phyloP scores from a whole-genome alignment of 768 basidiomycete species.

The Coprinellus micaceus region DNA sequence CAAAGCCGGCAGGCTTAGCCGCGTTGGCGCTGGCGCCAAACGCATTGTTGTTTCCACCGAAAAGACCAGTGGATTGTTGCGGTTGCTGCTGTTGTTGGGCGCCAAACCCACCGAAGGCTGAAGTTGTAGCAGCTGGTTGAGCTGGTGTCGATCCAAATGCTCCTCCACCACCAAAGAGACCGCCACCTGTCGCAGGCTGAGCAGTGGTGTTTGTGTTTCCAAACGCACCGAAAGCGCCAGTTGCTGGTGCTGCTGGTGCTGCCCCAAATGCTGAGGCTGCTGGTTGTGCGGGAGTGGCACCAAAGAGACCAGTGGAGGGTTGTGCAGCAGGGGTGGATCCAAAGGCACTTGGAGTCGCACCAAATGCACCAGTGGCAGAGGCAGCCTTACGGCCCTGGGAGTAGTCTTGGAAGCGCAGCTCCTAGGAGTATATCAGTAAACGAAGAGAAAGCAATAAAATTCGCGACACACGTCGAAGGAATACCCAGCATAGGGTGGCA shows the following conservation, averaged over 20 bases:
- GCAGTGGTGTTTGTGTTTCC: constrained; percentile 5
- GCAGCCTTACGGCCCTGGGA: constrained; percentile 70
- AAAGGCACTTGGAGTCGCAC: constrained; percentile 42
- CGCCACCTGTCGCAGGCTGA: constrained; percentile 23
- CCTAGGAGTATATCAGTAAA: constrained; percentile 35
- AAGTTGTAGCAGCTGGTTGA: constrained; percentile 15
- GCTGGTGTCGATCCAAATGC: constrained; percentile 21
- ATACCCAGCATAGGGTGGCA: constrained; percentile 71
- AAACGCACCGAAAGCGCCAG: constrained; percentile 35
- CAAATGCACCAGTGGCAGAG: constrained; percentile 45
- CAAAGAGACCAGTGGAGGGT: constrained; percentile 42
- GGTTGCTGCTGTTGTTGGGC: constrained; percentile 20
- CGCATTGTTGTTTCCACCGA: neutral
- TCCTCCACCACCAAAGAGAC: constrained; percentile 34
- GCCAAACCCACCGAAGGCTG: constrained; percentile 7
- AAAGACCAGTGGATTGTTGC: constrained; percentile 15
- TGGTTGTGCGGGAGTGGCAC: constrained; percentile 37
- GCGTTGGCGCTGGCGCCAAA: neutral
- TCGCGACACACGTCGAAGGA: constrained; percentile 63
- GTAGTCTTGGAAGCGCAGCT: constrained; percentile 76
- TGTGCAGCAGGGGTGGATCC: constrained; percentile 30
- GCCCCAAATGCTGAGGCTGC: constrained; percentile 35
- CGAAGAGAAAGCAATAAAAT: constrained; percentile 9
- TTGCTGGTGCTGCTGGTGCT: constrained; percentile 24
- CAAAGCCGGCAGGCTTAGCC: constrained; percentile 16